Evolutionary conservation across 176 grass and related monocot genomes (phyloP).

Genomic region (Triticum timopheevii): DNA sequence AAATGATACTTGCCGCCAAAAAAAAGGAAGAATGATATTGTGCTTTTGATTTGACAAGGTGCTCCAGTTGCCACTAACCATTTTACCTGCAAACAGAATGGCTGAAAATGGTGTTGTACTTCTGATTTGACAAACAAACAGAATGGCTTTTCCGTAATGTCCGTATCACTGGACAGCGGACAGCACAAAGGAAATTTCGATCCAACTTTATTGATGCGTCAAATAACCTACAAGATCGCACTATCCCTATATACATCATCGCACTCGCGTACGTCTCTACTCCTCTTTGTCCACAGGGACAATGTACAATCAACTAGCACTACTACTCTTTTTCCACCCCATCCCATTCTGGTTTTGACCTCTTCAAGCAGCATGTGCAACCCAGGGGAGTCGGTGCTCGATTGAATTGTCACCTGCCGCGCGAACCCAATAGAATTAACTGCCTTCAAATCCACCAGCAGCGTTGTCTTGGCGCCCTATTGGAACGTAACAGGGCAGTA

Average conservation of each 20-base stretch:
- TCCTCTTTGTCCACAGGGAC: background rate
- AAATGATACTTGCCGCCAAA: too few relatives aligned
- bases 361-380: background rate
- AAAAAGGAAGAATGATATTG: too few relatives aligned
- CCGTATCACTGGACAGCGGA: too few relatives aligned
- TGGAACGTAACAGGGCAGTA: slow-evolving; percentile 41
- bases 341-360: slow-evolving; percentile 2
- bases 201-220: background rate
- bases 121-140: too few relatives aligned
- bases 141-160: too few relatives aligned
- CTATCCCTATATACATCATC: background rate
- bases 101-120: too few relatives aligned
- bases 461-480: background rate
- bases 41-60: too few relatives aligned
- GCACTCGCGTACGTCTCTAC: background rate
- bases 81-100: too few relatives aligned
- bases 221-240: background rate
- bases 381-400: background rate
- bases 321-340: background rate
- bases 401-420: background rate
- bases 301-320: background rate
- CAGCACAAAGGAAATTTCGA: background rate
- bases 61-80: too few relatives aligned
- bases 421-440: background rate
- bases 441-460: background rate